These are phyloP conservation scores for Lentinus brumalis DNA, from an alignment of 768 basidiomycete genomes.

Conservation along the genomic window DNA sequence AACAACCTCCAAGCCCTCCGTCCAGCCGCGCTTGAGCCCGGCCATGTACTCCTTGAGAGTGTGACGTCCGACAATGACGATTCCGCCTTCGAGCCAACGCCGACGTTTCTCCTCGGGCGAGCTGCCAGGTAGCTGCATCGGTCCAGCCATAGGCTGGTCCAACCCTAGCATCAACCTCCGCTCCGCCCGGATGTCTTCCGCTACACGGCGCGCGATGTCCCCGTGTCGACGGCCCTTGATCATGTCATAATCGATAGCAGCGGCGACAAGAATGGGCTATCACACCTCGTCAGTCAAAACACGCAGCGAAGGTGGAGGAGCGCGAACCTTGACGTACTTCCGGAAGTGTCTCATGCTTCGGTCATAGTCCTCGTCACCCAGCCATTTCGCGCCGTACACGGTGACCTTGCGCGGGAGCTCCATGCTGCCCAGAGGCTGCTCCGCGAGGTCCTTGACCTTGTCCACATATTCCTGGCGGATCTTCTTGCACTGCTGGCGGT, in stretches of 20 bases:
- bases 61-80: slow-evolving; percentile 83
- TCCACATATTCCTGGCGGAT: slow-evolving; percentile 80
- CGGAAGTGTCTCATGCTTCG: slow-evolving; percentile 86
- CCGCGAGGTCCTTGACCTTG: slow-evolving; percentile 76
- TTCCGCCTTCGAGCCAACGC: slow-evolving; percentile 78
- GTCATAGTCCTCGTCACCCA: slow-evolving; percentile 92
- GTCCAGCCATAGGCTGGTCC: slow-evolving; percentile 47
- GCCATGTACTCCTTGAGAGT: slow-evolving; percentile 95
- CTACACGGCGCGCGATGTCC: slow-evolving; percentile 76
- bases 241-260: slow-evolving; percentile 91
- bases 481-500: slow-evolving; percentile 76
- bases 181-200: slow-evolving; percentile 69
- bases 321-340: slow-evolving; percentile 92
- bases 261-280: slow-evolving; percentile 92
- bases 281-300: slow-evolving; percentile 10
- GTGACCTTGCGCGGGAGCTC: slow-evolving; percentile 77
- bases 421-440: slow-evolving; percentile 62
- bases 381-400: slow-evolving; percentile 90
- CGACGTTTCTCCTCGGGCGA: slow-evolving; percentile 53
- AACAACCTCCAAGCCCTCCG: slow-evolving; percentile 63
- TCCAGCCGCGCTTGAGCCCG: slow-evolving; percentile 85
- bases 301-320: slow-evolving; percentile 18
- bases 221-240: slow-evolving; percentile 81
- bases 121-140: slow-evolving; percentile 52
- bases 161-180: slow-evolving; percentile 70